These are phyloP conservation scores for Oleoguttula mirabilis DNA, from an alignment of 495 filamentous ascomycete species.

Conservation along the genomic window DNA sequence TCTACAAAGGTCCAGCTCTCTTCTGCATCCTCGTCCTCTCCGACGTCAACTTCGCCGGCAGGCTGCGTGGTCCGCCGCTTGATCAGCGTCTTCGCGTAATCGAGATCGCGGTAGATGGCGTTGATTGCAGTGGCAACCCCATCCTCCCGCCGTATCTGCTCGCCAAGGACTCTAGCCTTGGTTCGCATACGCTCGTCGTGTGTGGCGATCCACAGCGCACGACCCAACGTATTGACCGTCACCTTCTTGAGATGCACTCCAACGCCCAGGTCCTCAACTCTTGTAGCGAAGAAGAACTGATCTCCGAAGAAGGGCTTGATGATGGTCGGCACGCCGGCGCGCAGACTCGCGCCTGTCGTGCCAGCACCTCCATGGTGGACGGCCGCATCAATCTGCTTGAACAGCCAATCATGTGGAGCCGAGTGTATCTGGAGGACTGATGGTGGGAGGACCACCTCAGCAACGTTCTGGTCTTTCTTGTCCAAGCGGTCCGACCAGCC, in stretches of 20 bases:
- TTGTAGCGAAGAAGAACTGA: slow-evolving; percentile 86
- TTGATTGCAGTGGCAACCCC: slow-evolving; percentile 84
- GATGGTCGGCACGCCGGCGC: slow-evolving; percentile 87
- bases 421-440: slow-evolving; percentile 80
- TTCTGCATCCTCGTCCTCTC: slow-evolving; percentile 37
- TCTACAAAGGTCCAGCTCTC: slow-evolving; percentile 68
- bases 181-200: slow-evolving; percentile 78
- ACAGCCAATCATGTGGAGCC: slow-evolving; percentile 95
- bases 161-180: slow-evolving; percentile 69
- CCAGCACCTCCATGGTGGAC: slow-evolving; percentile 91
- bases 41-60: slow-evolving; percentile 33
- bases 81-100: slow-evolving; percentile 85
- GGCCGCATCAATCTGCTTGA: slow-evolving; percentile 84
- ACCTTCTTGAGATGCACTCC: slow-evolving; percentile 82
- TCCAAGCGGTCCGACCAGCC: slow-evolving; percentile 94
- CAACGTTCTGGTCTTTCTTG: slow-evolving; percentile 42
- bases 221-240: slow-evolving; percentile 67
- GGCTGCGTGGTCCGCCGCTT: slow-evolving; percentile 39
- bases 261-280: slow-evolving; percentile 85
- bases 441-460: slow-evolving; percentile 62
- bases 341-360: slow-evolving; percentile 85
- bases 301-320: slow-evolving; percentile 97
- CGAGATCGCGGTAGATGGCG: slow-evolving; percentile 85
- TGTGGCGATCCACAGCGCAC: slow-evolving; percentile 85
- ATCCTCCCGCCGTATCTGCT: slow-evolving; percentile 82